Percentiles rank a stretch among this genome's conserved stretches.
These are phyloP conservation scores for Urochloa ruziziensis DNA, from an alignment of 176 grass and related monocot genomes.

Conservation along the genomic window DNA sequence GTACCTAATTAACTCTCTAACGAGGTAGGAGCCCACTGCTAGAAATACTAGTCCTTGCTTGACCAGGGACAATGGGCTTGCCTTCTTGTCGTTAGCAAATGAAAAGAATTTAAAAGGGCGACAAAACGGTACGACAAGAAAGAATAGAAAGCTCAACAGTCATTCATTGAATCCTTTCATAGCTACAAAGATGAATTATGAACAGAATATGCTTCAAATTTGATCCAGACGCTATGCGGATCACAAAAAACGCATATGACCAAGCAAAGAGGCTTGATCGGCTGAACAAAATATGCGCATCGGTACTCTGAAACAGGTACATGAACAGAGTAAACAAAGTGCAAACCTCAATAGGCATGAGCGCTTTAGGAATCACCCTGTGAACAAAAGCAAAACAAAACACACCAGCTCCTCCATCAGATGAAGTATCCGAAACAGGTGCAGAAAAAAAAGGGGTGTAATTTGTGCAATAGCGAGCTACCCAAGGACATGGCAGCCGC, in stretches of 20 bases:
- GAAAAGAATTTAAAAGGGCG: neutral
- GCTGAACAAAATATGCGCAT: neutral
- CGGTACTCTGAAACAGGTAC: neutral
- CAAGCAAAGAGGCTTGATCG: too few relatives aligned
- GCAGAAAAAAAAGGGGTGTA: neutral
- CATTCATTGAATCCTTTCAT: neutral
- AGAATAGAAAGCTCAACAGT: neutral
- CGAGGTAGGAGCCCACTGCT: neutral
- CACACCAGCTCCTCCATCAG: neutral
- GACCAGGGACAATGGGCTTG: neutral
- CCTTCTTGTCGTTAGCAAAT: neutral
- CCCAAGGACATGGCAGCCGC: conserved; percentile 80
- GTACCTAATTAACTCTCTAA: conserved; percentile 6
- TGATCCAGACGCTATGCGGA: neutral
- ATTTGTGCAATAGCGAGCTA: neutral
- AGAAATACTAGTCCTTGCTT: neutral
- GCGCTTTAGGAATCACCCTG: conserved; percentile 89
- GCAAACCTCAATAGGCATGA: conserved; percentile 69
- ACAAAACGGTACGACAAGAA: neutral
- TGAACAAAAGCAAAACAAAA: neutral
- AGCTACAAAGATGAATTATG: neutral
- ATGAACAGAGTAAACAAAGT: neutral
- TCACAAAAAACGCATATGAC: neutral
- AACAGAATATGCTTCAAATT: neutral
- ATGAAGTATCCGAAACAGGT: neutral